Evolutionary conservation across 164 flowering plant species (phyloP).

Genomic region (Tetracentron sinense): DNA sequence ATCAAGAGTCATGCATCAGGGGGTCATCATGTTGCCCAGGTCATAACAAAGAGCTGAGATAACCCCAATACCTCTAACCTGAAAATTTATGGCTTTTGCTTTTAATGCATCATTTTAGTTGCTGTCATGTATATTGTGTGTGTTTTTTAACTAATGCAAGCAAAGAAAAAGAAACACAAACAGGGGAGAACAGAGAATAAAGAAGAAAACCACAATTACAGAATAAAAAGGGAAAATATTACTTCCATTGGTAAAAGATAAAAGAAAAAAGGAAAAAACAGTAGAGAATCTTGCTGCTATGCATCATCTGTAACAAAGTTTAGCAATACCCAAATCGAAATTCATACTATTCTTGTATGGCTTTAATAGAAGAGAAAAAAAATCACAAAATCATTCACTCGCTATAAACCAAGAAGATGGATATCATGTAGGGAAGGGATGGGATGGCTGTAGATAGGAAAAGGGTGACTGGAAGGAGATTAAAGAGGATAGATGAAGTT

Average conservation of each 20-base stretch:
- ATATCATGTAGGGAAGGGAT: slow-evolving; percentile 4
- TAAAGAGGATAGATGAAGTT: neutral
- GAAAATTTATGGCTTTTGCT: neutral
- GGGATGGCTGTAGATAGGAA: neutral
- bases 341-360: slow-evolving; percentile 28
- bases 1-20: neutral
- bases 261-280: neutral
- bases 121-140: neutral
- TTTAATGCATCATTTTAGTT: neutral
- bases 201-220: neutral
- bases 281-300: slow-evolving; percentile 4
- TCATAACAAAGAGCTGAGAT: neutral
- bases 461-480: neutral
- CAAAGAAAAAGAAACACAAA: neutral
- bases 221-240: neutral
- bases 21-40: neutral
- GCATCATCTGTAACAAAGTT: slow-evolving; percentile 17
- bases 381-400: slow-evolving; percentile 29
- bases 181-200: neutral
- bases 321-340: slow-evolving; percentile 16
- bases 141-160: neutral
- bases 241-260: slow-evolving; percentile 2
- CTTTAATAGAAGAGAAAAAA: slow-evolving; percentile 17
- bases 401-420: slow-evolving; percentile 18
- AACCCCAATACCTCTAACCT: neutral